Evolutionary conservation across 2,329 filamentous ascomycete genomes (phyloP).

Genomic region (Aspergillus sp.): DNA sequence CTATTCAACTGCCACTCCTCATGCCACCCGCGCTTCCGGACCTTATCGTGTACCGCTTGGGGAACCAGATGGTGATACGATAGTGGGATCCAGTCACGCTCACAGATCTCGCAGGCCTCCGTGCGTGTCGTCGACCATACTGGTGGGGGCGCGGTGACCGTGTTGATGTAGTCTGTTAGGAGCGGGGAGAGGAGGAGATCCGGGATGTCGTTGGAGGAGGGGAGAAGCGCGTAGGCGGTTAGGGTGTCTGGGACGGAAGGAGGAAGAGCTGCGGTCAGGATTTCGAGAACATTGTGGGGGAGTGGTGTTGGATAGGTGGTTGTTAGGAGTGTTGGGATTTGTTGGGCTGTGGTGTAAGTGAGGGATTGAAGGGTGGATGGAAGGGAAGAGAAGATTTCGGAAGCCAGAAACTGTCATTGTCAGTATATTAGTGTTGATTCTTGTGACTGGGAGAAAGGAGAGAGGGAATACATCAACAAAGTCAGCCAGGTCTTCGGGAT

Average conservation of each 20-base stretch:
- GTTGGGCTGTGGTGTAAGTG: constrained; percentile 50
- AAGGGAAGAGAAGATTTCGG: constrained; percentile 58
- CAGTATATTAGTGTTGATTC: not conserved
- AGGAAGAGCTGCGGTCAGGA: constrained; percentile 36
- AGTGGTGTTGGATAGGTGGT: constrained; percentile 52
- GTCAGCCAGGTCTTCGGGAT: constrained; percentile 64
- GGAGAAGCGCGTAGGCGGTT: constrained; percentile 56
- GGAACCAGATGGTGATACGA: constrained; percentile 84
- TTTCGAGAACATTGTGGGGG: constrained; percentile 42
- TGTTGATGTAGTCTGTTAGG: constrained; percentile 54
- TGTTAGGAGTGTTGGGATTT: constrained; percentile 42
- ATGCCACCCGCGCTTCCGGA: constrained; percentile 71
- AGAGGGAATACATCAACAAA: constrained; percentile 56
- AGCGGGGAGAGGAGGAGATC: constrained; percentile 53
- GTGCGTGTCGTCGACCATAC: constrained; percentile 52
- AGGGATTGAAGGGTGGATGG: constrained; percentile 54
- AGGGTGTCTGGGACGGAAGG: constrained; percentile 41
- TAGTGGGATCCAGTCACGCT: constrained; percentile 62
- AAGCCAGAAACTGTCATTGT: constrained; percentile 55
- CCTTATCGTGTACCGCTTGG: constrained; percentile 66
- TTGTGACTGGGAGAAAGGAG: not conserved
- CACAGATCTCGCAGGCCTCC: constrained; percentile 66
- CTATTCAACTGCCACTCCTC: constrained; percentile 64
- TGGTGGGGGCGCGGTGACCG: constrained; percentile 54
- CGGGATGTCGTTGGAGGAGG: constrained; percentile 38